A percentile compares a stretch with the other conserved stretches of the same genome.
These are phyloP conservation scores for Phytophthora megakarya DNA, from an alignment of 352 stramenopile genomes.

Conservation along the genomic window DNA sequence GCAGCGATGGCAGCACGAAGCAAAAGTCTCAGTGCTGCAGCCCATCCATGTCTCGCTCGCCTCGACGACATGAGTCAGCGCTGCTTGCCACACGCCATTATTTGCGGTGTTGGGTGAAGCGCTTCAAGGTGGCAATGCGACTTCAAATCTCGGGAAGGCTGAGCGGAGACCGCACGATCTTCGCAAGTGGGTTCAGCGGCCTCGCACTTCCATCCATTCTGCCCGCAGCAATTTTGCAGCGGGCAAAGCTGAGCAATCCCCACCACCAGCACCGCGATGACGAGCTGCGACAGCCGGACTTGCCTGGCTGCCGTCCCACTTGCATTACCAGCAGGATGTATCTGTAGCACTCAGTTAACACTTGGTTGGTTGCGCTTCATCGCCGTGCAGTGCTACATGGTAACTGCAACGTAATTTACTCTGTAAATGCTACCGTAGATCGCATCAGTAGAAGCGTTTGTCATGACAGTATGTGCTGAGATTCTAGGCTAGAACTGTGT, in stretches of 20 bases:
- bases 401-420: no score
- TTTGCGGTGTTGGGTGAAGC: conserved; percentile 16
- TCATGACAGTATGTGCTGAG: no score
- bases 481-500: no score
- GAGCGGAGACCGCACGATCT: conserved; percentile 14
- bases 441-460: no score
- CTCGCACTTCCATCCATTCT: conserved; percentile 16
- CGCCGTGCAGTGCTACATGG: not conserved
- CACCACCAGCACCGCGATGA: conserved; percentile 16
- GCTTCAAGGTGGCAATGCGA: conserved; percentile 6
- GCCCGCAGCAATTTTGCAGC: conserved; percentile 5
- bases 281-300: conserved; percentile 24
- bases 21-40: not conserved
- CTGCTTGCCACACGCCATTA: not conserved
- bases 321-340: conserved; percentile 1
- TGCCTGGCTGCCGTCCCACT: conserved; percentile 23
- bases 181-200: conserved; percentile 1
- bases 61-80: conserved; percentile 1
- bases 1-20: not conserved
- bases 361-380: conserved; percentile 8
- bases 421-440: no score
- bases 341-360: conserved; percentile 4
- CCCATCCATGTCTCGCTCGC: conserved; percentile 12
- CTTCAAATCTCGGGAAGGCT: conserved; percentile 26
- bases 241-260: not conserved